Base-by-base conservation (phyloP, 2,329 filamentous ascomycete genomes). In the Tolypocladium endophyticum region DNA sequence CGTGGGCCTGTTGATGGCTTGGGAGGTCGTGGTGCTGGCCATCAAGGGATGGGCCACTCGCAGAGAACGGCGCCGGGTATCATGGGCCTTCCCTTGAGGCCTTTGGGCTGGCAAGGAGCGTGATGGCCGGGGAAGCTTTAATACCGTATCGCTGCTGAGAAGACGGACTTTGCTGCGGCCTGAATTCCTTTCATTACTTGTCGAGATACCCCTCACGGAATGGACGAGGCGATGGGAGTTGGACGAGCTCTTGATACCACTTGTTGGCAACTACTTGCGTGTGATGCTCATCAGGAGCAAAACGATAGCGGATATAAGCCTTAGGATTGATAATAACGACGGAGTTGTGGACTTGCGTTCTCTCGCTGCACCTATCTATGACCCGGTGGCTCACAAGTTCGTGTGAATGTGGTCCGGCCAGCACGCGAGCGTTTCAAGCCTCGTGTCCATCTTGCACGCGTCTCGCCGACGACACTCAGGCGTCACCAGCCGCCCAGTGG, bases 41-140 rank as follows among this genome's bases (percentile, higher is more conserved):
- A 75, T 96, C 70, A 97, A 96, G 74, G 92, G 92, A 33, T 96
- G 91, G 91, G 91, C 90, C 5, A 74, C 84, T 20, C 77, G 80
- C 56, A 75, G 70, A 58, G 81, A 60, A 50, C 16, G 50, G 33
- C 59, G 50, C 28, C 18, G 18, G 18, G 50, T 30, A 18, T 18
- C 28, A 28, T 28, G 50, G 11, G 50, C 28, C 50, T 33, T 33
- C 28, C 50, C 50, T 1, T 33, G 7, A 53, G 30, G 28, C 18
- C 3, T 8, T 25, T 16, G 3, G 45, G 45, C 45, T 20, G 2
- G 39, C 39, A 20, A 43, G 20, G 39, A n/a, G 20, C 7, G 18
- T n/a, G 39, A 43, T n/a, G 39, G 39, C 39, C 4, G 8, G 38
- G 18, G 38, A n/a, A 23, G n/a, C 1, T 30, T 18, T 35, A 30